Percentiles rank a stretch among this genome's conserved stretches.
Evolutionary conservation across 352 stramenopile genomes (phyloP).

Genomic region (Phytophthora aleatoria): DNA sequence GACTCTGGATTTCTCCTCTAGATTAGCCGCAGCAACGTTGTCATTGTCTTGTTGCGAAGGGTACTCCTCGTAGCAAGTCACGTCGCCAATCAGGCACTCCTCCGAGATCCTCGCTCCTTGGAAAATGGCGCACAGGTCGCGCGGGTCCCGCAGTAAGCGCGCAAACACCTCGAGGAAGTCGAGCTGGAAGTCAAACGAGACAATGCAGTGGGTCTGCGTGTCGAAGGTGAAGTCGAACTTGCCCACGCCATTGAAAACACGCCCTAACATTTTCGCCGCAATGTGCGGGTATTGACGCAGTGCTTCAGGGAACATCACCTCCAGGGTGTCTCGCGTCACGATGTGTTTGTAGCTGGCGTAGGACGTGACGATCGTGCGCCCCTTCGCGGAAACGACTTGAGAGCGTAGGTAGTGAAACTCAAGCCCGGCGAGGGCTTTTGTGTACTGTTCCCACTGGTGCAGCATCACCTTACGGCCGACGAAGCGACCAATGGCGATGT

Average conservation of each 20-base stretch:
- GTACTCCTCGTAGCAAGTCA: conserved; percentile 30
- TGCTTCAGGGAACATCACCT: conserved; percentile 58
- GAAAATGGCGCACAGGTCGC: conserved; percentile 46
- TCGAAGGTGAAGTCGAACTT: conserved; percentile 57
- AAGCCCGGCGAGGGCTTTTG: conserved; percentile 39
- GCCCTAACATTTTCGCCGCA: conserved; percentile 36
- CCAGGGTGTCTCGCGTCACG: conserved; percentile 50
- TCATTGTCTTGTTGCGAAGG: background rate
- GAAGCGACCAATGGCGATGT: conserved; percentile 50
- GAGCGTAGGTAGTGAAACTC: conserved; percentile 46
- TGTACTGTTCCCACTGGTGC: conserved; percentile 60
- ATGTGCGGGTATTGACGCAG: conserved; percentile 31
- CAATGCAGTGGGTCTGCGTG: conserved; percentile 37
- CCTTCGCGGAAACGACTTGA: conserved; percentile 22
- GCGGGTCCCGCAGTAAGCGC: conserved; percentile 43
- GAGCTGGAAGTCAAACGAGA: conserved; percentile 51
- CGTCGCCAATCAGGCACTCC: conserved; percentile 56
- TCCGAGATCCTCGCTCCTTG: conserved; percentile 50
- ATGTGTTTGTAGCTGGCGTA: conserved; percentile 45
- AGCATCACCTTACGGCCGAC: conserved; percentile 49
- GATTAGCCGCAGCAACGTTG: background rate
- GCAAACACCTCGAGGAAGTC: conserved; percentile 50
- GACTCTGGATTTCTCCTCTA: background rate
- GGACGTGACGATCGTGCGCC: conserved; percentile 41
- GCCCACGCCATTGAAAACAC: conserved; percentile 34